Conservation (phyloP, 768 basidiomycete species). For the Psilocybe cubensis region DNA sequence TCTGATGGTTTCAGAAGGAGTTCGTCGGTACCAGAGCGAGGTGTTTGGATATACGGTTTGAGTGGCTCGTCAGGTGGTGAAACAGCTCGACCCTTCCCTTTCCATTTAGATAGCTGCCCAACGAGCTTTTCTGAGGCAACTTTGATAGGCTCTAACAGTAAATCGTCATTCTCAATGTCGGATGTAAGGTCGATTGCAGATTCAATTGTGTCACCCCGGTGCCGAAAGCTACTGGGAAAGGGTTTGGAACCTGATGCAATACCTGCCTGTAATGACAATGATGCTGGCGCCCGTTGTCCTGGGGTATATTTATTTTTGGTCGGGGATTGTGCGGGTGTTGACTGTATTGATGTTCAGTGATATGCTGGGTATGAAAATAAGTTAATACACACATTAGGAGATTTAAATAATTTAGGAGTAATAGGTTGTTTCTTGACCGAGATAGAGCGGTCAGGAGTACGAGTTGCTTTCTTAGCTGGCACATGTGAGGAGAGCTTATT, state of each 20-base stretch:
- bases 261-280: neutral
- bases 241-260: neutral
- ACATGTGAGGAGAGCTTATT: no score
- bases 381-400: neutral
- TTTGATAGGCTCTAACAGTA: neutral
- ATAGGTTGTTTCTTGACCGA: constrained; percentile 6
- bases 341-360: neutral
- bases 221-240: neutral
- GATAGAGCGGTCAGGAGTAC: neutral
- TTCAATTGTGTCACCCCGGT: neutral
- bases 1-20: neutral
- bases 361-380: neutral
- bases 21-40: neutral
- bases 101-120: neutral
- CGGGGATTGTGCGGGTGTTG: neutral
- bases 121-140: neutral
- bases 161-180: constrained; percentile 2
- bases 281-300: neutral
- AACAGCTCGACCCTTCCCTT: constrained; percentile 4
- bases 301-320: neutral
- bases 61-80: neutral
- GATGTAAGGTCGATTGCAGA: constrained; percentile 10
- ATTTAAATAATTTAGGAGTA: constrained; percentile 2
- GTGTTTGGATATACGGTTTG: neutral
- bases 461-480: no score